phyloP scores from a whole-genome alignment of 2,329 filamentous ascomycete species.

The Botrytis deweyae region DNA sequence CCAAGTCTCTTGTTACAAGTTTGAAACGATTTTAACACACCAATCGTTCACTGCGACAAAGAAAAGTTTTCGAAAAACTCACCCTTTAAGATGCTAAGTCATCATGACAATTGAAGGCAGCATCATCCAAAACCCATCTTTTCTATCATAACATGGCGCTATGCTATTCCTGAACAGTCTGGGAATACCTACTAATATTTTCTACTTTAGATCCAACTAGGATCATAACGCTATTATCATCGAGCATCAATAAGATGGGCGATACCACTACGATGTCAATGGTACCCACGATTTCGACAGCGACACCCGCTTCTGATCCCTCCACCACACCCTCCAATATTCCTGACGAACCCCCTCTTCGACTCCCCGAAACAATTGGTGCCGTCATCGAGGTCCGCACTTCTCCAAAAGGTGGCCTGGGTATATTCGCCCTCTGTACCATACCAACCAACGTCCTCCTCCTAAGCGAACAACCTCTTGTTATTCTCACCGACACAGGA shows the following conservation, averaged over 20 bases:
- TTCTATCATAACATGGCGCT: neutral
- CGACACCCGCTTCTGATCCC: neutral
- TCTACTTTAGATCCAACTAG: conserved; percentile 19
- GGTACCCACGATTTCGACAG: neutral
- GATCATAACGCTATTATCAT: neutral
- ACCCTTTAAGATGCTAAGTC: neutral
- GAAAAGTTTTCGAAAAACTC: neutral
- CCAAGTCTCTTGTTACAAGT: neutral
- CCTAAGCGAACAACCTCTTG: conserved; percentile 30
- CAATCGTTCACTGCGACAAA: neutral
- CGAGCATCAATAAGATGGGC: neutral
- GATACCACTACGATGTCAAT: neutral
- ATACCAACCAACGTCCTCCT: conserved; percentile 29
- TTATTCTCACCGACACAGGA: conserved; percentile 28
- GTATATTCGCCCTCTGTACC: conserved; percentile 31
- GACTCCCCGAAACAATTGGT: conserved; percentile 31
- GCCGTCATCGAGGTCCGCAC: conserved; percentile 28
- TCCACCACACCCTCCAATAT: conserved; percentile 9
- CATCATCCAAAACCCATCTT: neutral
- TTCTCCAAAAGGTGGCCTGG: conserved; percentile 29
- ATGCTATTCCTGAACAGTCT: conserved; percentile 13
- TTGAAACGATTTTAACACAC: too few species aligned
- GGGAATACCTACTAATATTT: conserved; percentile 25
- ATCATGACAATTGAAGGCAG: neutral
- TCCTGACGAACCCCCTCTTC: conserved; percentile 21